A percentile compares a stretch with the other conserved stretches of the same genome.
These are phyloP conservation scores for Metschnikowia hibisci DNA, from an alignment of 805 yeast species.

Conservation along the genomic window DNA sequence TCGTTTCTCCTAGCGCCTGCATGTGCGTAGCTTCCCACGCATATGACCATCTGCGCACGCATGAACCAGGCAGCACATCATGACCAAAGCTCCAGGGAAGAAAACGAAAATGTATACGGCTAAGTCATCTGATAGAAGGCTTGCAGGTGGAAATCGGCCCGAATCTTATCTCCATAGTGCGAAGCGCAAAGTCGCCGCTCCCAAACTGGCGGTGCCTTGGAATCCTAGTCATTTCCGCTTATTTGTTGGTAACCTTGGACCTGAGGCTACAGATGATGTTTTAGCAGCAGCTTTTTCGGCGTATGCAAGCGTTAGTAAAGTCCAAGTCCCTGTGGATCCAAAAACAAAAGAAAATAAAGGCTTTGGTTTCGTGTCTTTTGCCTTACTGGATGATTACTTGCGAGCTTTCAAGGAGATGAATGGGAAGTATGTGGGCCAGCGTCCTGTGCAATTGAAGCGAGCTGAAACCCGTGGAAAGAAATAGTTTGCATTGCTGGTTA, in stretches of 20 bases:
- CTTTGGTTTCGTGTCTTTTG: conserved; percentile 71
- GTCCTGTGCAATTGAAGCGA: conserved; percentile 65
- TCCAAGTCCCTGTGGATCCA: conserved; percentile 54
- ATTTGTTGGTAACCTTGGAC: conserved; percentile 72
- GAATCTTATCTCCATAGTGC: conserved; percentile 15
- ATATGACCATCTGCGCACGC: conserved; percentile 1
- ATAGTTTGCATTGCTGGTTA: background rate
- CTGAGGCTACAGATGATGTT: conserved; percentile 58
- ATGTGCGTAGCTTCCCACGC: too few relatives aligned
- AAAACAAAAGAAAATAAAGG: conserved; percentile 53
- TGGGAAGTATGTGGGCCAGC: conserved; percentile 70
- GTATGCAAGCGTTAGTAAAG: conserved; percentile 53
- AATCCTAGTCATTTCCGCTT: conserved; percentile 66
- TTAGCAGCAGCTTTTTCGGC: conserved; percentile 51
- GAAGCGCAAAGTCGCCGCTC: background rate
- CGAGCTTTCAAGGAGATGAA: conserved; percentile 71
- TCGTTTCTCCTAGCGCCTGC: too few relatives aligned
- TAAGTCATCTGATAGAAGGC: conserved; percentile 52
- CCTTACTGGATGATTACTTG: conserved; percentile 60
- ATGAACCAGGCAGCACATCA: background rate
- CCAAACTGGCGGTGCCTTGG: conserved; percentile 49
- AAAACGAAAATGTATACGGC: conserved; percentile 25
- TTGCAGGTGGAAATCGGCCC: conserved; percentile 52
- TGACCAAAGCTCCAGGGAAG: conserved; percentile 9
- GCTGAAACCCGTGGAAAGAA: conserved; percentile 41